Evolutionary conservation across 208 protist species (phyloP).

Genomic region (Crithidia expoeki): DNA sequence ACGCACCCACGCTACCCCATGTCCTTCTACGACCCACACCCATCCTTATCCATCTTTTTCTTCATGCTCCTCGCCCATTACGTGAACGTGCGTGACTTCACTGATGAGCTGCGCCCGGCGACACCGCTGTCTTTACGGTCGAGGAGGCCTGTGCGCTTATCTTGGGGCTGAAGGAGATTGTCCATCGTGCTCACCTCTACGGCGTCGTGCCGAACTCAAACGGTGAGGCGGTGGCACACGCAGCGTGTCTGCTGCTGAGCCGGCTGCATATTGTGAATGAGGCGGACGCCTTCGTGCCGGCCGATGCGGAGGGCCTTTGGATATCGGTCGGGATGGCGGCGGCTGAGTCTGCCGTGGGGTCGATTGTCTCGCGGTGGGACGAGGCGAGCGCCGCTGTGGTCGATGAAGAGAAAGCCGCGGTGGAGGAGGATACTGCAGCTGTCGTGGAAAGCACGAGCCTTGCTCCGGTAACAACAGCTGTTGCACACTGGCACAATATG

Average conservation of each 20-base stretch:
- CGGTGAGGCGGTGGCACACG: conserved; percentile 74
- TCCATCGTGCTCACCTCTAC: conserved; percentile 69
- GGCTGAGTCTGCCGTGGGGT: conserved; percentile 17
- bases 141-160: conserved; percentile 60
- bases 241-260: conserved; percentile 58
- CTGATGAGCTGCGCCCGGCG: conserved; percentile 53
- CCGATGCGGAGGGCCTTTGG: conserved; percentile 50
- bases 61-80: conserved; percentile 79
- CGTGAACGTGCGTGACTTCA: conserved; percentile 73
- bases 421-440: conserved; percentile 9
- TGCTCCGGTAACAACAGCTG: neutral
- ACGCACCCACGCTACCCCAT: conserved; percentile 28
- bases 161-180: conserved; percentile 79
- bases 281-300: conserved; percentile 53
- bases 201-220: conserved; percentile 71
- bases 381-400: conserved; percentile 25
- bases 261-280: conserved; percentile 80
- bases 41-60: conserved; percentile 75
- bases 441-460: neutral
- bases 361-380: conserved; percentile 39
- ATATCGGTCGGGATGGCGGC: conserved; percentile 43
- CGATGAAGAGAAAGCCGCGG: conserved; percentile 24
- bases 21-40: conserved; percentile 71
- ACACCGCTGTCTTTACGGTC: conserved; percentile 35
- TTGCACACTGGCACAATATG: too few relatives aligned